Percentiles rank a stretch among this genome's conserved stretches.
phyloP scores from a whole-genome alignment of 2,329 filamentous ascomycete genomes.

The Helotiales sp. region DNA sequence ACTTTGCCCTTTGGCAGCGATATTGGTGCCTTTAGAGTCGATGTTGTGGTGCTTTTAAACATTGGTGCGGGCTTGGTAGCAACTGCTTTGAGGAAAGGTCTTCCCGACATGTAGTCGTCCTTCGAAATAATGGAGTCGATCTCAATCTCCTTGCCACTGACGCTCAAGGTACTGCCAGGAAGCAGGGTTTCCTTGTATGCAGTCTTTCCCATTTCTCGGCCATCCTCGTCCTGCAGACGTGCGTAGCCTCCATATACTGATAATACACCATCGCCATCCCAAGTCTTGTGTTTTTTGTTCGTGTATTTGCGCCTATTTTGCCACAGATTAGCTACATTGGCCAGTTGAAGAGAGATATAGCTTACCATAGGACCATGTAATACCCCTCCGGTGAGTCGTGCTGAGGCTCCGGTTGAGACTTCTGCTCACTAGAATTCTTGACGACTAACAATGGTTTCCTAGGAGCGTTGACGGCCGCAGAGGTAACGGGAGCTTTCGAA shows the following conservation, averaged over 20 bases:
- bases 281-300: constrained; percentile 74
- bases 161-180: constrained; percentile 58
- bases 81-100: constrained; percentile 41
- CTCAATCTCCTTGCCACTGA: constrained; percentile 69
- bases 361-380: constrained; percentile 36
- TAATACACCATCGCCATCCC: constrained; percentile 72
- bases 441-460: constrained; percentile 33
- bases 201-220: constrained; percentile 61
- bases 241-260: constrained; percentile 57
- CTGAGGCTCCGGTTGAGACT: not conserved
- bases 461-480: constrained; percentile 27
- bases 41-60: constrained; percentile 9
- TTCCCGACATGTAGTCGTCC: constrained; percentile 55
- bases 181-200: constrained; percentile 56
- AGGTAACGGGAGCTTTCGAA: constrained; percentile 14
- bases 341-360: not conserved
- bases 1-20: constrained; percentile 29
- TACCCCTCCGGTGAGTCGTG: constrained; percentile 29
- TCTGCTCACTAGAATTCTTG: constrained; percentile 27
- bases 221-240: constrained; percentile 60
- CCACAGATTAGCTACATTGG: constrained; percentile 5
- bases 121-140: constrained; percentile 62
- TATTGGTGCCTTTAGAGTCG: constrained; percentile 17
- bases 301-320: constrained; percentile 64
- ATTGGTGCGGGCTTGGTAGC: constrained; percentile 14